Evolutionary conservation across 2,329 filamentous ascomycete genomes (phyloP), one percentile per base, ranked within the genome.

Genomic region (Beauveria medogensis): DNA sequence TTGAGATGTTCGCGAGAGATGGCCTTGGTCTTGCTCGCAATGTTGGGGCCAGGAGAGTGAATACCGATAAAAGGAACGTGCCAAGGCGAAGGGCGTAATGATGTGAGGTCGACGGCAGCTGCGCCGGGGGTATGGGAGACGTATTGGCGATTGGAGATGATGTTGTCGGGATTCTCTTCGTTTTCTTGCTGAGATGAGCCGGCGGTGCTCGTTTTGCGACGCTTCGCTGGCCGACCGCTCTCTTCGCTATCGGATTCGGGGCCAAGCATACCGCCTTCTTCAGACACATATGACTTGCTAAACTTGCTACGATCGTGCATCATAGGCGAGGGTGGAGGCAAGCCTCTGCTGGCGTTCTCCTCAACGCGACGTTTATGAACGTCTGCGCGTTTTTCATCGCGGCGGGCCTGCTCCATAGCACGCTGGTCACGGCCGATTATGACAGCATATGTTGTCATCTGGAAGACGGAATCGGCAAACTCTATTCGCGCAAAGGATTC

Each of bases 1-100:
- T 85, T 87, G 54, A 90, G 77, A 70, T 93, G 90, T 66, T 88
- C 78, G 63, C 89, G 80, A 3, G 89, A 92, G 59, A 92, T 92
- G 55, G 82, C 83, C 69, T 88, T 89, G 55, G 89, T 90, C 64
- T 82, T 84, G 63, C 72, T 78, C 3, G 84, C 82, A 63, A 84
- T 83, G 54, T 83, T 78, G 5, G 82, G 82, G 2, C 82, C 82
- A 0, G 84, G 85, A 3, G 89, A 89, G 70, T 92, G 89, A 50
- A 92, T 90, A 40, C 84, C 84, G 54, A 92, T 80, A 62, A 90
- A 81, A 3, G 87, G 85, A 60, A 85, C 82, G 61, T 85, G 80
- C 63, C 82, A 73, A 0, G 84, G 83, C 26, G 84, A 83, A 1
- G 86, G 85, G 5, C 83, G 79, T 51, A 88, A 75, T 22, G 78